These are phyloP conservation scores for Fraxinus floribunda DNA, from an alignment of 305 asterid genomes.

Conservation along the genomic window DNA sequence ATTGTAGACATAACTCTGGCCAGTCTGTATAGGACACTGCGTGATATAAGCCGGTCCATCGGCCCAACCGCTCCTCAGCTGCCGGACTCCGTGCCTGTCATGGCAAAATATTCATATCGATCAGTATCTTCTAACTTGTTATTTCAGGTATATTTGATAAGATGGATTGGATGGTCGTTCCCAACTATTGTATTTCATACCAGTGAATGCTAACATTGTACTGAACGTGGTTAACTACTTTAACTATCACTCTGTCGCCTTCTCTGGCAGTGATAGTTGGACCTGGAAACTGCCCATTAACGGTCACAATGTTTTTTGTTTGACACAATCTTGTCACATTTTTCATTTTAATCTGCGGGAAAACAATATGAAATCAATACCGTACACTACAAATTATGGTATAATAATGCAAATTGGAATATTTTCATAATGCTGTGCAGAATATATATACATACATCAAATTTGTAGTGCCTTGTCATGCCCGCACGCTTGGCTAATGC, in stretches of 20 bases:
- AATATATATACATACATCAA: conserved; percentile 35
- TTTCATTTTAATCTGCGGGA: conserved; percentile 35
- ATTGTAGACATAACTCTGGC: conserved; percentile 21
- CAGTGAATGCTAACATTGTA: conserved; percentile 42
- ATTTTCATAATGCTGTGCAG: not conserved
- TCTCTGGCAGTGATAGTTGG: conserved; percentile 43
- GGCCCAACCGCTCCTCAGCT: conserved; percentile 20
- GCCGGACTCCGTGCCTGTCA: conserved; percentile 21
- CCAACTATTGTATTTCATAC: conserved; percentile 11
- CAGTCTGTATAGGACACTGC: conserved; percentile 25
- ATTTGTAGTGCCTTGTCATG: conserved; percentile 52
- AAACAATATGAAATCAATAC: not conserved
- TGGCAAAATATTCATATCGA: not conserved
- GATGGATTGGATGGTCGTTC: not conserved
- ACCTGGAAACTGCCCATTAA: conserved; percentile 44
- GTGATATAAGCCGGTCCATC: conserved; percentile 26
- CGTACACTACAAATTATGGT: not conserved
- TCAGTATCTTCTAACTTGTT: not conserved
- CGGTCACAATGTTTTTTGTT: conserved; percentile 42
- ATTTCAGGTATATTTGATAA: not conserved
- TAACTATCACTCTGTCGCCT: conserved; percentile 39
- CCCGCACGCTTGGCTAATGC: conserved; percentile 41
- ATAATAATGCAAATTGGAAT: not conserved
- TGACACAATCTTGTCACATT: conserved; percentile 41
- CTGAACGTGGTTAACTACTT: conserved; percentile 38